phyloP scores from a whole-genome alignment of 345 rosid species.

The Raphanus raphanistrum region DNA sequence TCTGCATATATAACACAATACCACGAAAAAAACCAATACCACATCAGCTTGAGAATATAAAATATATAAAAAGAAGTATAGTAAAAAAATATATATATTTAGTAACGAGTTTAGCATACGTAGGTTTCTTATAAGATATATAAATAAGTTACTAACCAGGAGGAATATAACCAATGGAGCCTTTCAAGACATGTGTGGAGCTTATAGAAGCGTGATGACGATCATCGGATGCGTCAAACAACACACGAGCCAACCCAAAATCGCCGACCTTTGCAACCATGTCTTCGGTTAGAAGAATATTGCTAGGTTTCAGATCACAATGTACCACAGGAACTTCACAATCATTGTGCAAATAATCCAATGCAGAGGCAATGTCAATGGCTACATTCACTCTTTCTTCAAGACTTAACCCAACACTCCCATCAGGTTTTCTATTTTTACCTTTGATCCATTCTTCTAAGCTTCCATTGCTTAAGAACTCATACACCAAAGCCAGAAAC shows the following conservation, averaged over 20 bases:
- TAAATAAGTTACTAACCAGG: slow-evolving; percentile 44
- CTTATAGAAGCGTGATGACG: slow-evolving; percentile 37
- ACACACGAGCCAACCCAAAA: slow-evolving; percentile 51
- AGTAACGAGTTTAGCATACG: not conserved
- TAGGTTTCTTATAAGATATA: not conserved
- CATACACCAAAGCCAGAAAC: slow-evolving; percentile 59
- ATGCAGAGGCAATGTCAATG: slow-evolving; percentile 48
- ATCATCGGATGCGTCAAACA: slow-evolving; percentile 35
- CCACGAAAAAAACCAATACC: not conserved
- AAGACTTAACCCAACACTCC: slow-evolving; percentile 38
- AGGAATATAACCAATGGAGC: slow-evolving; percentile 57
- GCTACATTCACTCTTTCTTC: slow-evolving; percentile 49
- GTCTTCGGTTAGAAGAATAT: slow-evolving; percentile 42
- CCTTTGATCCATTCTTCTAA: slow-evolving; percentile 54
- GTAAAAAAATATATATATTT: too few relatives aligned
- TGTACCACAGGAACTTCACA: slow-evolving; percentile 53
- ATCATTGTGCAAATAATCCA: slow-evolving; percentile 57
- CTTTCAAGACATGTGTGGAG: slow-evolving; percentile 43
- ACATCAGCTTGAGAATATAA: not conserved
- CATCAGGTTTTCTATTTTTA: slow-evolving; percentile 33
- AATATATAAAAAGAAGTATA: not conserved
- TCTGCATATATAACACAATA: slow-evolving; percentile 36
- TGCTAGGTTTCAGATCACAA: slow-evolving; percentile 47
- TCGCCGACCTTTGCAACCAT: slow-evolving; percentile 61
- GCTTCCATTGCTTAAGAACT: slow-evolving; percentile 48